phyloP scores from a whole-genome alignment of 331 rosid species.

The Prunus yedoensis region DNA sequence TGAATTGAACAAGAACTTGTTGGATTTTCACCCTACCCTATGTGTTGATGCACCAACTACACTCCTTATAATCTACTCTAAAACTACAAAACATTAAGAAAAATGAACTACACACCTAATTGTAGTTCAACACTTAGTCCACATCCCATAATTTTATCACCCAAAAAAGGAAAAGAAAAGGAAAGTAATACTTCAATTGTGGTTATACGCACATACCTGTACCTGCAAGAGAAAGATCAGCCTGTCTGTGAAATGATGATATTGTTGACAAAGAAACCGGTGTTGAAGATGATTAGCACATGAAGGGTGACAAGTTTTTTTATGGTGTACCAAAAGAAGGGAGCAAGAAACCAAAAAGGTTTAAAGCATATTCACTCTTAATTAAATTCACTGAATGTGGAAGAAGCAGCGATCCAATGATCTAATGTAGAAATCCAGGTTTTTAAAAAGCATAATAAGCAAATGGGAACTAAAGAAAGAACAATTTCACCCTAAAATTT shows the following conservation, averaged over 20 bases:
- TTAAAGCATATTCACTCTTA: background rate
- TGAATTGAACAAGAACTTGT: background rate
- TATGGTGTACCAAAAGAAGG: background rate
- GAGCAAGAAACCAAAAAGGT: background rate
- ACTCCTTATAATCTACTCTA: conserved; percentile 16
- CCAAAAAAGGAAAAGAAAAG: background rate
- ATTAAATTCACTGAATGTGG: background rate
- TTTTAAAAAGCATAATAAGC: background rate
- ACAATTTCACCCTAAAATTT: background rate
- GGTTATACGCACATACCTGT: background rate
- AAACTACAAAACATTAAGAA: background rate
- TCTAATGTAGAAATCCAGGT: background rate
- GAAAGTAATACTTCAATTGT: background rate
- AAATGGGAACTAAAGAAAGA: background rate
- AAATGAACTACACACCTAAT: background rate
- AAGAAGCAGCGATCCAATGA: background rate
- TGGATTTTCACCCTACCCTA: background rate
- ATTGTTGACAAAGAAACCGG: background rate
- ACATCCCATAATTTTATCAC: background rate
- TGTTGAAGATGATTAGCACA: background rate
- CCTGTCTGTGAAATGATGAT: background rate
- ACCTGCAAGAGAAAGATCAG: background rate
- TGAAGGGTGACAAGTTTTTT: background rate
- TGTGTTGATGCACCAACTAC: conserved; percentile 28
- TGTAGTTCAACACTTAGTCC: background rate